Percentiles rank a stretch among this genome's conserved stretches.
phyloP scores from a whole-genome alignment of 129 eudicot species.

The Chrysanthemum makinoi region DNA sequence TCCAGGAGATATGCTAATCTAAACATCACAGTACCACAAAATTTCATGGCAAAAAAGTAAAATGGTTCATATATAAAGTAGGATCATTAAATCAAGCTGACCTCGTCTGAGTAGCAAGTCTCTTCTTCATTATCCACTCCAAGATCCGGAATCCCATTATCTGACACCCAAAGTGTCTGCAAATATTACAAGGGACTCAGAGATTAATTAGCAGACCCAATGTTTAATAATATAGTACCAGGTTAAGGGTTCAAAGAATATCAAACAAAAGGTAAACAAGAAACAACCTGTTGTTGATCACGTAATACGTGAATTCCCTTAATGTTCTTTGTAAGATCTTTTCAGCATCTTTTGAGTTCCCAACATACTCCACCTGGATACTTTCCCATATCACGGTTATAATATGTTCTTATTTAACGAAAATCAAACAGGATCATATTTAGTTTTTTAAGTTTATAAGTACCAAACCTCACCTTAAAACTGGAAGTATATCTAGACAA shows the following conservation, averaged over 20 bases:
- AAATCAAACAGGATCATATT: too few relatives aligned
- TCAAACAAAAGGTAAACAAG: constrained; percentile 14
- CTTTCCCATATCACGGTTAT: constrained; percentile 2
- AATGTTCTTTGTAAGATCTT: constrained; percentile 64
- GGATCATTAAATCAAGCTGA: too few relatives aligned
- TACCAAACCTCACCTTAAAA: too few relatives aligned
- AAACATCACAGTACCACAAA: neutral
- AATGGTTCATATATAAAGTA: neutral
- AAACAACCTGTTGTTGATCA: constrained; percentile 89
- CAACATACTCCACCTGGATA: constrained; percentile 83
- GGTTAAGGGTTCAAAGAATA: neutral
- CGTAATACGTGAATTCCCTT: constrained; percentile 81
- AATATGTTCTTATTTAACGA: neutral
- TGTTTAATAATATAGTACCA: neutral
- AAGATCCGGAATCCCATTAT: constrained; percentile 90
- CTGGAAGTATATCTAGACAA: too few relatives aligned
- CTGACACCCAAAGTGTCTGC: constrained; percentile 95
- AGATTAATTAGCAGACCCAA: constrained; percentile 7
- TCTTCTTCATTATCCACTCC: constrained; percentile 87
- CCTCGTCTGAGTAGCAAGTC: constrained; percentile 29
- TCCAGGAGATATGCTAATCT: constrained; percentile 8
- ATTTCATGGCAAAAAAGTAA: neutral
- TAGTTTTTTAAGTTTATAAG: too few relatives aligned
- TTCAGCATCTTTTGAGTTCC: constrained; percentile 71
- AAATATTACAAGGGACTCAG: constrained; percentile 4